These are phyloP conservation scores for Peronospora belbahrii DNA, from an alignment of 352 stramenopile genomes.

Conservation along the genomic window DNA sequence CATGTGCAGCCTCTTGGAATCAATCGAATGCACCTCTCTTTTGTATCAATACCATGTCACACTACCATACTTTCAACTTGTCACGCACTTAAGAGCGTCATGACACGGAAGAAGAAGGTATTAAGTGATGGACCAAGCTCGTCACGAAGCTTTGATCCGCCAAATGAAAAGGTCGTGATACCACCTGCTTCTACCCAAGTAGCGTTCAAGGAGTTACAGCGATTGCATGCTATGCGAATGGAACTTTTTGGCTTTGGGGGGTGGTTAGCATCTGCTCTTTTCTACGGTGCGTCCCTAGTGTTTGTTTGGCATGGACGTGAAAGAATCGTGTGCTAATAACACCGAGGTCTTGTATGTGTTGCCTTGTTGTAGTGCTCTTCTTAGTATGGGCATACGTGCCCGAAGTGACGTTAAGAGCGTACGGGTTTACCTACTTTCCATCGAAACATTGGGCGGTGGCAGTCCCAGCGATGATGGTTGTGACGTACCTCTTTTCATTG, in stretches of 20 bases:
- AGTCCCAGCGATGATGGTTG: conserved; percentile 73
- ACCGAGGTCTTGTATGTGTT: too few relatives aligned
- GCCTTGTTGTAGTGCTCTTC: conserved; percentile 75
- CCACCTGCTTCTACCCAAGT: conserved; percentile 19
- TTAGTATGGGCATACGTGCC: conserved; percentile 86
- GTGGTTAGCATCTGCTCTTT: conserved; percentile 70
- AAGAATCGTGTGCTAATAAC: too few relatives aligned
- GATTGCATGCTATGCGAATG: conserved; percentile 73
- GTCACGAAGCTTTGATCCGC: background rate
- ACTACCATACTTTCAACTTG: too few relatives aligned
- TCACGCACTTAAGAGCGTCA: background rate
- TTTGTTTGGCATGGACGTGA: too few relatives aligned
- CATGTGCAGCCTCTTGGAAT: background rate
- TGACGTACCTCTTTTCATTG: conserved; percentile 77
- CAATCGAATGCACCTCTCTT: conserved; percentile 5
- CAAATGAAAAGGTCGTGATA: background rate
- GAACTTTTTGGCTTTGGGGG: conserved; percentile 84
- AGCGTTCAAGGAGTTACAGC: conserved; percentile 78
- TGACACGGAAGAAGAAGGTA: conserved; percentile 13
- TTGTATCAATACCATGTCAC: background rate
- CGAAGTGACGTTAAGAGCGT: conserved; percentile 58
- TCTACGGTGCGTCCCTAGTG: conserved; percentile 42
- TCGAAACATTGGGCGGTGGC: conserved; percentile 88
- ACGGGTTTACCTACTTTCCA: conserved; percentile 85
- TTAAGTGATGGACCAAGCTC: background rate